phyloP scores from a whole-genome alignment of 176 grass and related monocot genomes.

The Dendrocalamus sinicus region DNA sequence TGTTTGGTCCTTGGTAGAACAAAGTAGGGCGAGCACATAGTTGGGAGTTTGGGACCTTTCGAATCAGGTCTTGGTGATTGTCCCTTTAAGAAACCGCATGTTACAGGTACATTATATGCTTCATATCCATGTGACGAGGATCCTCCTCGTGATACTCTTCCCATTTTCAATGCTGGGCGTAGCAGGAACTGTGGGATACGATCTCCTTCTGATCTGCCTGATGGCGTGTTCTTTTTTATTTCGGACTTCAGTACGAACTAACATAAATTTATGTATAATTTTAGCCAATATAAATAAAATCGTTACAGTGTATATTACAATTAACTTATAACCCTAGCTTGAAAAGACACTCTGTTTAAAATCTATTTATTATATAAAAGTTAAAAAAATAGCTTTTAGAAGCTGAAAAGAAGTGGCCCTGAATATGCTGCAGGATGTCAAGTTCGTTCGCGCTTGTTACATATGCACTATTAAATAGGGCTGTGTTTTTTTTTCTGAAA shows the following conservation, averaged over 20 bases:
- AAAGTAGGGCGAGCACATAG: background rate
- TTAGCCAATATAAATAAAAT: too few relatives aligned
- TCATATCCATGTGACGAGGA: slow-evolving; percentile 31
- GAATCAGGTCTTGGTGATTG: background rate
- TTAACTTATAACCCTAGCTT: too few relatives aligned
- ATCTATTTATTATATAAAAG: too few relatives aligned
- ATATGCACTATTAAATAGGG: too few relatives aligned
- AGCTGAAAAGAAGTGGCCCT: background rate
- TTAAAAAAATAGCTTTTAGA: too few relatives aligned
- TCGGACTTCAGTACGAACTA: too few relatives aligned
- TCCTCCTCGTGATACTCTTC: slow-evolving; percentile 44
- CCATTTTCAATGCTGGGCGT: slow-evolving; percentile 9
- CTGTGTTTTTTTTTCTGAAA: too few relatives aligned
- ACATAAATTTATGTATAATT: too few relatives aligned
- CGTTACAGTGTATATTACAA: too few relatives aligned
- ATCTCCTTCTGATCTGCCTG: background rate
- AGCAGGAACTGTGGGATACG: background rate
- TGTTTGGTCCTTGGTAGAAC: background rate
- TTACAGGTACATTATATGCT: background rate
- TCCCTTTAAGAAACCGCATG: background rate
- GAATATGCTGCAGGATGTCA: slow-evolving; percentile 26
- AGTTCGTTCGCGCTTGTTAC: background rate
- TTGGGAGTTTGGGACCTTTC: background rate
- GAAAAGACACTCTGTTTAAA: too few relatives aligned
- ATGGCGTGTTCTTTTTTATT: too few relatives aligned